Base-by-base conservation (phyloP, 441 rosid genomes). In the Erodium texanum region DNA sequence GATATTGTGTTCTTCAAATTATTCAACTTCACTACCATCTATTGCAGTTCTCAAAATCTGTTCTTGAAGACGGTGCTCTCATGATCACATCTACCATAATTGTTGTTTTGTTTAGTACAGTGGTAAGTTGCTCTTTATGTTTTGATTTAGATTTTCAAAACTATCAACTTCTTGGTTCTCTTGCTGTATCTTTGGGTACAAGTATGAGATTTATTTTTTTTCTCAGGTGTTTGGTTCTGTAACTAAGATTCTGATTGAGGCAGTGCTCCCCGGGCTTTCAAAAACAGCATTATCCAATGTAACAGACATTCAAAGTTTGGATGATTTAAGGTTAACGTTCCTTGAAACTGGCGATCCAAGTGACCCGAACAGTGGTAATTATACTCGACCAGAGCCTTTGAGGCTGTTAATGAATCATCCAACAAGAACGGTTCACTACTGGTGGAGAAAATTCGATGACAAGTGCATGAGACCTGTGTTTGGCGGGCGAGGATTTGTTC, bases 381-480 rank as follows among this genome's bases (percentile, higher is more conserved):
- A 41, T 41, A 43, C 14, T 19, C 68, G 9, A 9, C 45, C 70
- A 48, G 29, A 23, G 10, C 70, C 29, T 0, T 77, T 82, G 7
- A 81, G 87, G 74, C 50, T 80, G 70, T 76, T 88, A 18, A 65
- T 88, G 15, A 86, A 70, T 11, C 69, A 84, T 69, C 86, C 95
- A 0, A 74, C 81, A 1, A 70, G 71, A 66, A 79, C 92, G 7
- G 88, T 81, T 62, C 92, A 86, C 68, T 77, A 83, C 80, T 65
- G 78, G 11, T 87, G 95, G 95, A 84, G 95, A 74, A 84, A 83
- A 62, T 84, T 89, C 63, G 92, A 89, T 65, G 89, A 81, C 48
- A 84, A 65, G 66, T 87, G 77, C 81, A 85, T 89, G 90, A 83
- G 92, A 71, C 96, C 90, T 0, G 74, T 87, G 62, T 89, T 87